Percentiles rank a stretch among this genome's conserved stretches.
phyloP scores from a whole-genome alignment of 108 stramenopile species.

The Epithemia pelagica region DNA sequence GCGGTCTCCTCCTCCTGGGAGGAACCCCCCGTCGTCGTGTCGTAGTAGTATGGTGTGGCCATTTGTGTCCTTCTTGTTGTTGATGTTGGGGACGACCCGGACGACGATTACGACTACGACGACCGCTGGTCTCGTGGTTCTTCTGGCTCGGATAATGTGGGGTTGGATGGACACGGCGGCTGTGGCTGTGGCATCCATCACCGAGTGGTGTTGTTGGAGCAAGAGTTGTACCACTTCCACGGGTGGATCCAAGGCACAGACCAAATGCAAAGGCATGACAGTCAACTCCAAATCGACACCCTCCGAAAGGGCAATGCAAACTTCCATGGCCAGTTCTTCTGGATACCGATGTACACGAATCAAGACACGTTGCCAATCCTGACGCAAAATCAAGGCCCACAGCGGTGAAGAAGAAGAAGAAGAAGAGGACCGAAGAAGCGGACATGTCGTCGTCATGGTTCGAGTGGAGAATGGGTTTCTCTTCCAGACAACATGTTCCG shows the following conservation, averaged over 20 bases:
- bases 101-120: neutral
- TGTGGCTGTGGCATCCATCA: conserved; percentile 2
- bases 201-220: neutral
- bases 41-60: no score
- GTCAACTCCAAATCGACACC: neutral
- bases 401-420: no score
- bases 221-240: neutral
- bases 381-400: conserved; percentile 1
- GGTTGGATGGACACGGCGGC: neutral
- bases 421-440: no score
- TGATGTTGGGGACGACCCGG: neutral
- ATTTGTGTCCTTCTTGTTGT: neutral
- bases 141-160: neutral
- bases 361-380: conserved; percentile 3
- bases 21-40: no score
- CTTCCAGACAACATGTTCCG: no score
- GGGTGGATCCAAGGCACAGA: conserved; percentile 2
- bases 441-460: conserved; percentile 1
- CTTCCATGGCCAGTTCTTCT: neutral
- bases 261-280: neutral
- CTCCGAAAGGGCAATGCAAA: neutral
- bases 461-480: no score
- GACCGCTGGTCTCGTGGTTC: neutral
- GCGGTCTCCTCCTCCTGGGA: no score
- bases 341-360: neutral